Base-by-base conservation (phyloP, 2,329 filamentous ascomycete species). In the Tetracladium maxilliforme region DNA sequence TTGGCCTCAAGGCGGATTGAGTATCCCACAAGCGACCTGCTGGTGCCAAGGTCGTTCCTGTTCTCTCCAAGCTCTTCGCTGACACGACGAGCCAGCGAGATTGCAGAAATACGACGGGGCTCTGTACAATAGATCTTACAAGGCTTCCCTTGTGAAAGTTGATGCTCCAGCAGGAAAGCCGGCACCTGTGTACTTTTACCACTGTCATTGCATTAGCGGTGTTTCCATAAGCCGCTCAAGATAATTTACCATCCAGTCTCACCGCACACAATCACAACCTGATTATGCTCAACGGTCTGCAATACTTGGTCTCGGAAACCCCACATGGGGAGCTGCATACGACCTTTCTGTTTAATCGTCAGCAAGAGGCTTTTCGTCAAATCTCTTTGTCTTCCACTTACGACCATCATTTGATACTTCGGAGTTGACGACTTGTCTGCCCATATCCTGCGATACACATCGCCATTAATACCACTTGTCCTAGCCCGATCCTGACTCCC, bases 131-230 rank as follows among this genome's bases (percentile, higher is more conserved):
- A 95, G 8, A 98, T 74, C 42, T 92, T 94, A 52, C 86, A 95
- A 5, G 70, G 58, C 34, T 72, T 76, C 5, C 86, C 87, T 33
- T 76, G 68, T 4, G 71, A 68, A 24, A 98, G 64, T 42, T 94
- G 77, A 40, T 93, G 71, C 47, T 98, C 90, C 6, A 98, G 59
- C 27, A 98, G 69, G 44, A 92, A 95, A 1, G 86, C 76, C 5
- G 90, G 90, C n/a, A 94, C 78, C 42, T 98, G 90, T 0, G 90
- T 98, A 49, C 84, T 94, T 58, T 98, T 98, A 35, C 90, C 90
- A 46, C 75, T 62, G 25, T 9, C 18, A 11, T 9, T 21, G 17
- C 20, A 22, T n/a, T 17, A 30, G 19, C 30, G 23, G 22, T 10
- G 8, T 16, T 19, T 11, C 9, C 20, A 26, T 5, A 12, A 18